Base-by-base conservation (phyloP, 495 filamentous ascomycete genomes). In the Neurospora discreta region DNA sequence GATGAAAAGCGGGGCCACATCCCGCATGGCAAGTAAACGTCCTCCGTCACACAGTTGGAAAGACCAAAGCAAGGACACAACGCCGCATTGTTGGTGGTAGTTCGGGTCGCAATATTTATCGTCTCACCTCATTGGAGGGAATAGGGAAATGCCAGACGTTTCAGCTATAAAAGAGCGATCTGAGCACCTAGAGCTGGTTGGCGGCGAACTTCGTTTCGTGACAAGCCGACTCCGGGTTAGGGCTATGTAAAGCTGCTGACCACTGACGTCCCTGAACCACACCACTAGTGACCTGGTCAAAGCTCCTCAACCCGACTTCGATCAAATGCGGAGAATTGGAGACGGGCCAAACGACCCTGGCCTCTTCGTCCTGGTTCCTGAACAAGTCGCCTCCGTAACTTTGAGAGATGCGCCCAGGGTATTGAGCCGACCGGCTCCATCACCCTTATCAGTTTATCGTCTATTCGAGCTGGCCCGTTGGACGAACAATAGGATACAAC, bases 341-440 rank as follows among this genome's bases (percentile, higher is more conserved):
- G 52, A 65, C 52, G 33, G 1, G 38, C 38, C 38, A 38, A 38
- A 5, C 26, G 52, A 65, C 52, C 52, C 52, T 15, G 15, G 52
- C 52, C 52, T 65, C 52, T 65, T 65, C 52, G 26, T 65, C 52
- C 52, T 30, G 52, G 52, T 65, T 65, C 52, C 52, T 65, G 26
- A 65, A 65, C 52, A 30, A 33, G 52, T 65, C 33, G 52, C 52
- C 52, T 65, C 52, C 15, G 30, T 33, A 65, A 33, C 52, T 33
- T 33, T 36, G 26, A 65, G 52, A 30, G 72, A 76, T 73, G 69
- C 72, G 60, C 65, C 58, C 52, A 58, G 68, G 58, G 52, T 30
- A 60, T 41, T 74, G 69, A 76, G 68, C 71, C 70, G 39, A 36
- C 69, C 40, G 77, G 76, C 72, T 73, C 75, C 71, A 43, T 70